phyloP scores from a whole-genome alignment of 164 flowering plant genomes.

The Stephania cephalantha region DNA sequence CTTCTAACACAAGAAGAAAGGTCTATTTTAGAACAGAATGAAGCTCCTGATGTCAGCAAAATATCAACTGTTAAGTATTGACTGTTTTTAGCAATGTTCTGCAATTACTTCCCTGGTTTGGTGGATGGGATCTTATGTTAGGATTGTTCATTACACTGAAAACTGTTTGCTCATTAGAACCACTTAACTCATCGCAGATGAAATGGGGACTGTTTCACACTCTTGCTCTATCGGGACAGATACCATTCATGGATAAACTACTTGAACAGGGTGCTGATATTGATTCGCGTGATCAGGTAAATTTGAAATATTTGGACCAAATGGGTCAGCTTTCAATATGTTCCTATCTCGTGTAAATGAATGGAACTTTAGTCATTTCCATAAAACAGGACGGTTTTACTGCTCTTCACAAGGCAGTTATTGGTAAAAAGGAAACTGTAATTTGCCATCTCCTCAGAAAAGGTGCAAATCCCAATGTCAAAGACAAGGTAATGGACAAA shows the following conservation, averaged over 20 bases:
- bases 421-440: constrained; percentile 83
- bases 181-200: constrained; percentile 17
- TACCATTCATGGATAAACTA: constrained; percentile 60
- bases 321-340: neutral
- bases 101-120: neutral
- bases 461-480: constrained; percentile 82
- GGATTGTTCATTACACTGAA: neutral
- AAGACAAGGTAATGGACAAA: constrained; percentile 47
- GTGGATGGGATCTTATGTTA: constrained; percentile 1
- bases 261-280: constrained; percentile 57
- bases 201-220: constrained; percentile 76
- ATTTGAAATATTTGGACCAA: neutral
- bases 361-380: constrained; percentile 15
- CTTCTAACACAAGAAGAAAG: constrained; percentile 69
- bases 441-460: constrained; percentile 90
- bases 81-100: neutral
- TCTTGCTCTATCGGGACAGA: constrained; percentile 68
- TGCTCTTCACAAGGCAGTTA: constrained; percentile 77
- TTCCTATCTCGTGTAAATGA: constrained; percentile 5
- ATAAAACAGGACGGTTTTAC: constrained; percentile 71
- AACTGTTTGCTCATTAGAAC: neutral
- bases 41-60: constrained; percentile 44
- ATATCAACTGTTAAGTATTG: constrained; percentile 62
- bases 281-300: constrained; percentile 60
- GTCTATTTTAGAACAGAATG: constrained; percentile 55